Evolutionary conservation across 345 rosid genomes (phyloP).

Genomic region (Rhodamnia rubescens): DNA sequence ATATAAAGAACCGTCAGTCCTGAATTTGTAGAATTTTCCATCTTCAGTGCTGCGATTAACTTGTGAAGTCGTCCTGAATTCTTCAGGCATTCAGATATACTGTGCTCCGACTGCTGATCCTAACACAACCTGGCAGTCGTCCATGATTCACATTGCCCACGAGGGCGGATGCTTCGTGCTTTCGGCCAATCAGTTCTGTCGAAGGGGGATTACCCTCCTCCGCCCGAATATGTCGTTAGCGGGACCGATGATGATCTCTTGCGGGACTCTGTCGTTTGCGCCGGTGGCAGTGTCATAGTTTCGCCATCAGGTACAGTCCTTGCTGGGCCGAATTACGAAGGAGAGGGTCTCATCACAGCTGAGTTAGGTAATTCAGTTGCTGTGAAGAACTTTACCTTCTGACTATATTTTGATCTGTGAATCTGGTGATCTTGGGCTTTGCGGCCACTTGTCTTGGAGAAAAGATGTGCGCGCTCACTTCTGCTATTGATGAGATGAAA

Average conservation of each 20-base stretch:
- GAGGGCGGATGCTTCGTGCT: constrained; percentile 95
- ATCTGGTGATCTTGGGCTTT: neutral
- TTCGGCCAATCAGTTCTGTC: constrained; percentile 84
- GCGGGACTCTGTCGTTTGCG: constrained; percentile 68
- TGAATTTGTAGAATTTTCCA: neutral
- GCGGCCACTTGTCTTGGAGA: neutral
- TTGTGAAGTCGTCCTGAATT: neutral
- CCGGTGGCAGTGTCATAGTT: constrained; percentile 85
- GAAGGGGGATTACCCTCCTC: constrained; percentile 83
- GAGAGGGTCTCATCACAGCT: constrained; percentile 77
- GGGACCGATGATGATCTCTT: constrained; percentile 53
- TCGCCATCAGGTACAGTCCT: constrained; percentile 73
- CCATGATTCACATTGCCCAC: constrained; percentile 83
- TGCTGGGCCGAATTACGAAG: constrained; percentile 87
- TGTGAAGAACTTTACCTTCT: neutral
- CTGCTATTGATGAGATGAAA: neutral
- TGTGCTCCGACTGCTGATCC: constrained; percentile 96
- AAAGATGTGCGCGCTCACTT: neutral
- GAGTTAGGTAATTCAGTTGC: constrained; percentile 53
- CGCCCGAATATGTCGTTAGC: constrained; percentile 63
- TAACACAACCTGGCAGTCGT: constrained; percentile 67
- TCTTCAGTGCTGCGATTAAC: neutral
- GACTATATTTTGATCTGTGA: neutral
- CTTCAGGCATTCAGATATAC: constrained; percentile 74
- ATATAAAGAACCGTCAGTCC: neutral